Percentiles rank a stretch among this genome's conserved stretches.
These are phyloP conservation scores for Leccinellum luteum DNA, from an alignment of 768 basidiomycete genomes.

Conservation along the genomic window DNA sequence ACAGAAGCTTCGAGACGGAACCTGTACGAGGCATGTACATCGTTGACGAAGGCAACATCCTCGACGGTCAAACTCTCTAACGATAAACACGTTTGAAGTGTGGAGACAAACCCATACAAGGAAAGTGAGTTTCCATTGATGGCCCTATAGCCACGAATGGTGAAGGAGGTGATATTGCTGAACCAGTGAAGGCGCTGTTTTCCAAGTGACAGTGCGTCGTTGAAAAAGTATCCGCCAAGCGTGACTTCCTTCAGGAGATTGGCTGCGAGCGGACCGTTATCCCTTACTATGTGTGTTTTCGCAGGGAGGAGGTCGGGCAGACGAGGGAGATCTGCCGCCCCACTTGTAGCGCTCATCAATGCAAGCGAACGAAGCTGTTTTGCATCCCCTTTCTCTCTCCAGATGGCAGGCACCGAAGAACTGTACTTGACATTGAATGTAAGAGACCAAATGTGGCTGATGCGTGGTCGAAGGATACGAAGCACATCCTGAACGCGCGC, in stretches of 20 bases:
- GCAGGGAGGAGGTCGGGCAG: neutral
- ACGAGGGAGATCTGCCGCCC: neutral
- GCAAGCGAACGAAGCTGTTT: neutral
- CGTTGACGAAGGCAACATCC: conserved; percentile 4
- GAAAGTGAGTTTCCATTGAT: neutral
- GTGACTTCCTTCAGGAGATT: neutral
- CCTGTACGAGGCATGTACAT: conserved; percentile 1
- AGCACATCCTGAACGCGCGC: neutral
- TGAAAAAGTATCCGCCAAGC: neutral
- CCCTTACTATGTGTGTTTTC: neutral
- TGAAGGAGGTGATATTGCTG: conserved; percentile 1
- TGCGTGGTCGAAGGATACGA: neutral
- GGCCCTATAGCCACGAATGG: neutral
- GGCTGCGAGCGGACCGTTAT: neutral
- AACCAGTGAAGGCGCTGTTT: conserved; percentile 3
- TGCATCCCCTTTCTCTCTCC: conserved; percentile 7
- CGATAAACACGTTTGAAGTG: neutral
- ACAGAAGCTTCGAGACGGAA: conserved; percentile 5
- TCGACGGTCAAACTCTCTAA: conserved; percentile 6
- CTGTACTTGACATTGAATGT: neutral
- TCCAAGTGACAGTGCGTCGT: neutral
- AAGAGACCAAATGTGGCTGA: conserved; percentile 3
- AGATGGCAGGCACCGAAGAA: conserved; percentile 1
- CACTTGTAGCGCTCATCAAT: neutral
- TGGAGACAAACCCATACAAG: conserved; percentile 1